Evolutionary conservation across 179 eudicot species (phyloP).

Genomic region (Silene noctiflora): DNA sequence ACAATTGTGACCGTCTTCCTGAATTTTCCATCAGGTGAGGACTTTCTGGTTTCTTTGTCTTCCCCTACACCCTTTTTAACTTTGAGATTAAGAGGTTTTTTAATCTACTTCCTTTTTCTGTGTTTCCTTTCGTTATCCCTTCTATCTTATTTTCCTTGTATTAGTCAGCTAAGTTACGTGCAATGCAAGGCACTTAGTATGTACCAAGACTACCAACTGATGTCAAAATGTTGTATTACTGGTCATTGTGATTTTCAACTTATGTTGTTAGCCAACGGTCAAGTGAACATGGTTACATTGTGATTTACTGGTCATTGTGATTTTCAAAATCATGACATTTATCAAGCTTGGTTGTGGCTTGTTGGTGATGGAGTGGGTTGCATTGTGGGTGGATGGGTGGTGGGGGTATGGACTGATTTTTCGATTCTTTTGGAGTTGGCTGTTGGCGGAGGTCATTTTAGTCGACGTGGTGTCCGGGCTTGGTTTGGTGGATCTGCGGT

Average conservation of each 20-base stretch:
- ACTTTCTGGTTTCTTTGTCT: slow-evolving; percentile 4
- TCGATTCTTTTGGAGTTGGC: too few species aligned
- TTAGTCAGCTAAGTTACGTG: slow-evolving; percentile 2
- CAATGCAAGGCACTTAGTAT: neutral
- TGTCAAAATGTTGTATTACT: neutral
- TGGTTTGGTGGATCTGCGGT: too few species aligned
- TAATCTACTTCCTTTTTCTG: neutral
- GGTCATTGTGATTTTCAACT: neutral
- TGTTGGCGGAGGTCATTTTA: too few species aligned
- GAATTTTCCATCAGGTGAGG: slow-evolving; percentile 37
- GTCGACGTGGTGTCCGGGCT: too few species aligned
- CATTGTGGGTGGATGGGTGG: too few species aligned
- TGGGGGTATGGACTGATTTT: too few species aligned
- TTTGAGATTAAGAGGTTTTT: neutral
- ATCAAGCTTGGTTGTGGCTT: too few species aligned
- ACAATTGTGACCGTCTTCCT: slow-evolving; percentile 18
- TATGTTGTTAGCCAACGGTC: neutral
- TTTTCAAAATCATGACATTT: too few species aligned
- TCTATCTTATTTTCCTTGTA: neutral
- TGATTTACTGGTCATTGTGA: too few species aligned
- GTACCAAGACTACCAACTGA: neutral
- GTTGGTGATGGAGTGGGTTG: too few species aligned
- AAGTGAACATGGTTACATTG: neutral
- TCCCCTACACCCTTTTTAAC: neutral
- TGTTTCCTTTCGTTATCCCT: neutral